These are phyloP conservation scores for Periconia digitata DNA, from an alignment of 2,329 filamentous ascomycete species.

Conservation along the genomic window DNA sequence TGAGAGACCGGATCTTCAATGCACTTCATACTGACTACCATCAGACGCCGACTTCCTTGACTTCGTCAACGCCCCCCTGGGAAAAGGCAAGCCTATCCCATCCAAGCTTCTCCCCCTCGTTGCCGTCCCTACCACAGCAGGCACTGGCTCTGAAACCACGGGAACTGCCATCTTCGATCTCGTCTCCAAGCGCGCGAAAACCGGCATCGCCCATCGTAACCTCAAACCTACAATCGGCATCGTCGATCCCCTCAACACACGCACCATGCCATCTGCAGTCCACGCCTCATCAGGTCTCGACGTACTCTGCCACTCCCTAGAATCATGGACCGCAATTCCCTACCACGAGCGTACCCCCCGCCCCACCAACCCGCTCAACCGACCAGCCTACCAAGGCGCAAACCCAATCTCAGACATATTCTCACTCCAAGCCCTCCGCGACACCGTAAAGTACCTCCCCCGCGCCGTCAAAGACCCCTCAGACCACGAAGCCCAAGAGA, in stretches of 20 bases:
- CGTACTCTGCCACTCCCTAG: constrained; percentile 91
- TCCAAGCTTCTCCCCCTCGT: constrained; percentile 73
- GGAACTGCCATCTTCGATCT: constrained; percentile 98
- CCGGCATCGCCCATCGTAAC: constrained; percentile 91
- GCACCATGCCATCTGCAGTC: constrained; percentile 93
- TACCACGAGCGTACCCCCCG: constrained; percentile 83
- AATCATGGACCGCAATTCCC: constrained; percentile 97
- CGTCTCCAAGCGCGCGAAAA: constrained; percentile 86
- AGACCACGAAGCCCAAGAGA: constrained; percentile 86
- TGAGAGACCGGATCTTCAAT: neutral
- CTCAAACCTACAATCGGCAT: constrained; percentile 95
- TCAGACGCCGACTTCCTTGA: constrained; percentile 87
- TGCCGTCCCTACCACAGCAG: constrained; percentile 82
- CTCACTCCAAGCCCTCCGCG: constrained; percentile 78
- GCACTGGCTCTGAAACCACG: constrained; percentile 90
- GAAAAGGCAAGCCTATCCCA: constrained; percentile 76
- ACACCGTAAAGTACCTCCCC: constrained; percentile 89
- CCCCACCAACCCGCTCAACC: constrained; percentile 83
- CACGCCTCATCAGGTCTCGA: constrained; percentile 91
- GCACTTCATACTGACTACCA: constrained; percentile 2
- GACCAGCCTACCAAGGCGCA: constrained; percentile 93
- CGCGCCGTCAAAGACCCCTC: constrained; percentile 84
- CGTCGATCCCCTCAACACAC: constrained; percentile 82
- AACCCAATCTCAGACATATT: constrained; percentile 99
- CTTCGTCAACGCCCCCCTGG: constrained; percentile 94